Percentiles rank a stretch among this genome's conserved stretches.
Evolutionary conservation across 306 rosid genomes (phyloP).

Genomic region (Cucurbita moschata): DNA sequence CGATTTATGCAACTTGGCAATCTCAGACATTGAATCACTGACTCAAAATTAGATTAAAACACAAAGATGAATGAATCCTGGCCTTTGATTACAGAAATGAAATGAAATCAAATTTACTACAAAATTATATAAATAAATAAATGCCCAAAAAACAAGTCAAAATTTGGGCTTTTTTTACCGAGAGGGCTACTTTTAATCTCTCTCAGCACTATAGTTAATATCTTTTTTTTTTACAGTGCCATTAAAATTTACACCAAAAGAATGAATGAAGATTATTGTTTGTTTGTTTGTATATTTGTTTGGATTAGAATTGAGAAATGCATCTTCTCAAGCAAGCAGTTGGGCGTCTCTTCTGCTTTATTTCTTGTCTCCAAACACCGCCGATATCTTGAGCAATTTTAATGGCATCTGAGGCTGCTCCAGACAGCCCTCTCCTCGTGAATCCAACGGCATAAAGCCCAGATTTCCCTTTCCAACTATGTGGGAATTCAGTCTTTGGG

Average conservation of each 20-base stretch:
- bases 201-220: background rate
- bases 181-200: background rate
- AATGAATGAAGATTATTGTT: background rate
- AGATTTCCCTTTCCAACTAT: constrained; percentile 77
- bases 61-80: background rate
- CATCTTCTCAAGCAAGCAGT: constrained; percentile 61
- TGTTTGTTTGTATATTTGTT: background rate
- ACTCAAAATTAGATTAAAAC: background rate
- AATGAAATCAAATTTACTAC: background rate
- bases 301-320: constrained; percentile 59
- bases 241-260: background rate
- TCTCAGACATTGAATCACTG: too few species aligned
- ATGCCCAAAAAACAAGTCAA: constrained; percentile 10
- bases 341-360: constrained; percentile 37
- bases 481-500: constrained; percentile 63
- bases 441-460: constrained; percentile 95
- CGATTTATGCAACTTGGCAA: too few species aligned
- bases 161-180: constrained; percentile 8
- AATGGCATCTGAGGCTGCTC: constrained; percentile 66
- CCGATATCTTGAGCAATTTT: constrained; percentile 70
- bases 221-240: constrained; percentile 2
- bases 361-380: constrained; percentile 56
- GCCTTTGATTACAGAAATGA: constrained; percentile 1
- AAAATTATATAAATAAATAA: background rate
- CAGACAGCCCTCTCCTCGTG: constrained; percentile 84